Evolutionary conservation across 2,329 filamentous ascomycete species (phyloP), one percentile per base, ranked within the genome.

Genomic region (Fusarium clavum): DNA sequence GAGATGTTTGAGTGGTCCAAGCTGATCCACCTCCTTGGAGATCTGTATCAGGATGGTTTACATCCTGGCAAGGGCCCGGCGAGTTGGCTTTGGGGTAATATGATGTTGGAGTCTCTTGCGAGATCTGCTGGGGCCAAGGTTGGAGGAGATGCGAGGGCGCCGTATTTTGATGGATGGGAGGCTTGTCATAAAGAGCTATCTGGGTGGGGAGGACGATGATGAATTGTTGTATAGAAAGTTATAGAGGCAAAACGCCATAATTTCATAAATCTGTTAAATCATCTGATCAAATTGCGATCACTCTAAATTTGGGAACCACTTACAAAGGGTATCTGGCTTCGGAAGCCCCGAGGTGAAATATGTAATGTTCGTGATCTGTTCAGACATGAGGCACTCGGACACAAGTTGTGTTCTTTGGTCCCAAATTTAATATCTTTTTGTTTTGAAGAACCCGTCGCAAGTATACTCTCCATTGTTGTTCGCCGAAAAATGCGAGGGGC

Each of bases 1-100:
- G 69, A 71, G 10, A 64, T 70, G 12, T 71, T 71, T 53, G 69
- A 71, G 46, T 71, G 69, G 69, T 66, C 61, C 0, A 68, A 25
- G 8, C 30, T 71, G 4, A 60, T 71, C 2, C 70, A 69, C 12
- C 44, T 57, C 18, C 55, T 72, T 22, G 65, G 67, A 2, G 45
- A 38, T 5, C 2, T 71, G 0, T 72, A 70, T 2, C 57, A 44
- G 0, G 69, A 71, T 9, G 46, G 56, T 0, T 41, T 70, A 4
- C 69, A 71, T 32, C 63, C 65, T 2, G 69, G 69, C 0, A 72
- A 66, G 22, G 69, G 69, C 6, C n/a, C 69, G 0, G 69, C 62
- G 0, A 71, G 69, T 11, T 71, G 69, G 69, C n/a, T 71, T 0
- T 71, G 69, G 69, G 69, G 65, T 0, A 72, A 72, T 3, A 70